These are phyloP conservation scores for Colletotrichum orbiculare DNA, from an alignment of 2,329 filamentous ascomycete species.

Conservation along the genomic window DNA sequence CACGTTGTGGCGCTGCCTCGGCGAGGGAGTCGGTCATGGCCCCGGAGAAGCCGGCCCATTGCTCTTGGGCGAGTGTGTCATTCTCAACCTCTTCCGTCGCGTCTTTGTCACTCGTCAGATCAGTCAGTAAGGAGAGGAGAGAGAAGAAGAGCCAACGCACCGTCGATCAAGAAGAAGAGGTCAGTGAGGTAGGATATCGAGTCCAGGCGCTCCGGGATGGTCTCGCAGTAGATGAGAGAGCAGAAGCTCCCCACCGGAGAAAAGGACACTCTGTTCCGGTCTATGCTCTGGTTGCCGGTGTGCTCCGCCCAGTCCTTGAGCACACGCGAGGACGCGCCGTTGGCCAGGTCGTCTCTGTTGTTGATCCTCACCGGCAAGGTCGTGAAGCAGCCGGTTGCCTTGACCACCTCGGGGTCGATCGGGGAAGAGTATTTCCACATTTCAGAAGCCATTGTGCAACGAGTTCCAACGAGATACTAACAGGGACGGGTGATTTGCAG, in stretches of 20 bases:
- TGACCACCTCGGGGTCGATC: neutral
- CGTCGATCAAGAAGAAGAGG: slow-evolving; percentile 7
- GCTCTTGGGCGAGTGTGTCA: slow-evolving; percentile 9
- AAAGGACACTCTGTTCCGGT: slow-evolving; percentile 2
- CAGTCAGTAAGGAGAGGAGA: neutral
- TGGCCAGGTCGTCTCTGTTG: neutral
- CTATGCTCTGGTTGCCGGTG: neutral
- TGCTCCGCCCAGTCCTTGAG: slow-evolving; percentile 7
- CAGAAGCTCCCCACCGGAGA: slow-evolving; percentile 7
- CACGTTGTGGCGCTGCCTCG: slow-evolving; percentile 5
- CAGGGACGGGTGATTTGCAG: no score
- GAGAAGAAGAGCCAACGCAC: neutral
- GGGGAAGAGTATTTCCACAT: slow-evolving; percentile 5
- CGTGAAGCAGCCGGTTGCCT: neutral
- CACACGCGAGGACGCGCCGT: slow-evolving; percentile 1
- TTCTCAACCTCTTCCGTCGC: slow-evolving; percentile 15
- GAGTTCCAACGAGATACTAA: no score
- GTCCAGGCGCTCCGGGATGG: slow-evolving; percentile 7
- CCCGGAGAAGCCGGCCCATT: slow-evolving; percentile 10
- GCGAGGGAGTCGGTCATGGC: slow-evolving; percentile 12
- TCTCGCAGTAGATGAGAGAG: slow-evolving; percentile 11
- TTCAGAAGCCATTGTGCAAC: neutral
- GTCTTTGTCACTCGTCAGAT: neutral
- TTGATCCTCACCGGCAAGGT: slow-evolving; percentile 12
- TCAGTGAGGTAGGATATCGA: slow-evolving; percentile 7